Percentiles rank a stretch among this genome's conserved stretches.
Evolutionary conservation across 371 early-diverging fungal species (phyloP).

Genomic region (Rhizomucor pusillus): DNA sequence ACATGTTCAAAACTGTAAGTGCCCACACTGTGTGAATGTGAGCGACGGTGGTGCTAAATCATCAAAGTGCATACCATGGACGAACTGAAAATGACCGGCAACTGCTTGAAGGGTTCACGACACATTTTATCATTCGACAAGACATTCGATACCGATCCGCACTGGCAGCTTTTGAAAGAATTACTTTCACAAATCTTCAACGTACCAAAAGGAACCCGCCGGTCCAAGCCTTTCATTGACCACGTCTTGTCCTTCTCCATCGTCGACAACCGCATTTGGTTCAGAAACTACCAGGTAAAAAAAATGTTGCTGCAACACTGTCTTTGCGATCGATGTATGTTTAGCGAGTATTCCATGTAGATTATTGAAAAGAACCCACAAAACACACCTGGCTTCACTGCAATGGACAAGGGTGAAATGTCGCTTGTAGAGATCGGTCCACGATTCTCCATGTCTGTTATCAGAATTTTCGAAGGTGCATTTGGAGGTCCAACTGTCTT

Average conservation of each 20-base stretch:
- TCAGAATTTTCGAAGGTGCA: slow-evolving; percentile 92
- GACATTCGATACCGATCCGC: slow-evolving; percentile 82
- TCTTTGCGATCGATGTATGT: too few species aligned
- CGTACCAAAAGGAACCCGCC: slow-evolving; percentile 84
- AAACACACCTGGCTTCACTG: slow-evolving; percentile 50
- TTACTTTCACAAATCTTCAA: slow-evolving; percentile 88
- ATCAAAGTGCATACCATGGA: slow-evolving; percentile 94
- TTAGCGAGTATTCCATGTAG: slow-evolving; percentile 3
- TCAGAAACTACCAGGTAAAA: slow-evolving; percentile 91
- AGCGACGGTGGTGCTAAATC: neutral
- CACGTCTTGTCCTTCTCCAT: slow-evolving; percentile 90
- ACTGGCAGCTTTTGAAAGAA: slow-evolving; percentile 86
- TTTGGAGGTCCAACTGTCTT: slow-evolving; percentile 92
- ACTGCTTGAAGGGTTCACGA: slow-evolving; percentile 95
- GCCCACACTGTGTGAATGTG: neutral
- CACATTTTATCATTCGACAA: slow-evolving; percentile 93
- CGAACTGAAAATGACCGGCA: slow-evolving; percentile 96
- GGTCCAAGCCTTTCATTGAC: slow-evolving; percentile 95
- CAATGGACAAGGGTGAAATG: slow-evolving; percentile 66
- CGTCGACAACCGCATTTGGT: slow-evolving; percentile 90
- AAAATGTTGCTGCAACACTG: slow-evolving; percentile 12
- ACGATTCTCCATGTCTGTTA: slow-evolving; percentile 89
- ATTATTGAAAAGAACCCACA: slow-evolving; percentile 54
- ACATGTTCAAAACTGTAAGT: slow-evolving; percentile 86
- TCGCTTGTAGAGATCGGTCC: slow-evolving; percentile 97